Conservation (phyloP, 805 yeast genomes). For the Scheffersomyces ergatensis region DNA sequence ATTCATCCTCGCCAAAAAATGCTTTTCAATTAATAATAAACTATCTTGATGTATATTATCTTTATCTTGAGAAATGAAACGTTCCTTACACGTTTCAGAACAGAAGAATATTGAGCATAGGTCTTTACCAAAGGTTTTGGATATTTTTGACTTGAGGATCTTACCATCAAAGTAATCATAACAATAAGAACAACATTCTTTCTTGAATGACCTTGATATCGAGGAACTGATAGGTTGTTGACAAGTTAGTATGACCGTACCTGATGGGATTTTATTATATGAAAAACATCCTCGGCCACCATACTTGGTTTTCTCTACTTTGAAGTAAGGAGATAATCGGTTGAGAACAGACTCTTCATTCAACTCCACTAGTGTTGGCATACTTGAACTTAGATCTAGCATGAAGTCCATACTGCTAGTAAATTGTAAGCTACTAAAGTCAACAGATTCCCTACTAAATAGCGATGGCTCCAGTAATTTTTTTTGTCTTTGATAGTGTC, state of each 20-base stretch:
- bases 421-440: no score
- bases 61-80: slow-evolving; percentile 34
- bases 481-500: no score
- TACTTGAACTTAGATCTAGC: no score
- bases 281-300: slow-evolving; percentile 68
- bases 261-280: slow-evolving; percentile 31
- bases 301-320: slow-evolving; percentile 39
- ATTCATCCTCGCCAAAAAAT: slow-evolving; percentile 17
- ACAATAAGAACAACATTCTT: slow-evolving; percentile 61
- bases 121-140: slow-evolving; percentile 11
- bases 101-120: slow-evolving; percentile 36
- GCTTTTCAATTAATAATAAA: slow-evolving; percentile 36
- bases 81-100: slow-evolving; percentile 43
- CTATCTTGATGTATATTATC: slow-evolving; percentile 29
- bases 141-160: slow-evolving; percentile 40
- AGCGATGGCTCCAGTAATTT: no score
- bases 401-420: no score
- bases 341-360: background rate
- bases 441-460: no score
- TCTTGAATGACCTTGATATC: slow-evolving; percentile 51
- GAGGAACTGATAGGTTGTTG: slow-evolving; percentile 45
- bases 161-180: slow-evolving; percentile 48
- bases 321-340: slow-evolving; percentile 27
- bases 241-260: slow-evolving; percentile 39
- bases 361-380: no score